Percentiles rank a stretch among this genome's conserved stretches.
Evolutionary conservation across 2,329 filamentous ascomycete genomes (phyloP).

Genomic region (Hypoxylon sp.): DNA sequence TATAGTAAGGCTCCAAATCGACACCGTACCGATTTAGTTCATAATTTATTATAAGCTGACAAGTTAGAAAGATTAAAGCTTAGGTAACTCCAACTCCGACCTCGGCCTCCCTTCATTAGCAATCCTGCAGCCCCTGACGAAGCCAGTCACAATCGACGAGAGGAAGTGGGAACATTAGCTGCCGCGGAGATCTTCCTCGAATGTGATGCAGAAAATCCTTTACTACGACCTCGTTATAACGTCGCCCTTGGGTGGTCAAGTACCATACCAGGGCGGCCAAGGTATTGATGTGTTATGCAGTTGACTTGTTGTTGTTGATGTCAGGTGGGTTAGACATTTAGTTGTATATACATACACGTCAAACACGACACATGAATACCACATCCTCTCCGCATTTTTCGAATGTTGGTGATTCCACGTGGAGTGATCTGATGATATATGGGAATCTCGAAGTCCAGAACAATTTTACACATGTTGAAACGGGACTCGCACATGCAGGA

Average conservation of each 20-base stretch:
- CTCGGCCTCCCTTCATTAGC: conserved; percentile 18
- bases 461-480: conserved; percentile 13
- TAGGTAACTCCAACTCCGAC: conserved; percentile 20
- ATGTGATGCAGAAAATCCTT: no score
- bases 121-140: conserved; percentile 12
- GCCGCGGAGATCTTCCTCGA: no score
- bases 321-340: conserved; percentile 4
- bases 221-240: no score
- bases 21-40: background rate
- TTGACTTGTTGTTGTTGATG: no score
- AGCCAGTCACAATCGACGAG: conserved; percentile 18
- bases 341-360: conserved; percentile 1
- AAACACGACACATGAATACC: conserved; percentile 3
- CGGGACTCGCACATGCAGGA: conserved; percentile 28
- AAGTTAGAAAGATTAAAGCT: no score
- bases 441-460: conserved; percentile 21
- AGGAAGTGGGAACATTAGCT: conserved; percentile 17
- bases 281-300: no score
- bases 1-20: background rate
- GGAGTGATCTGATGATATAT: conserved; percentile 22
- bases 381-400: conserved; percentile 17
- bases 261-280: no score
- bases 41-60: no score
- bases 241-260: no score
- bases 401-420: conserved; percentile 32